phyloP scores from a whole-genome alignment of 2,329 filamentous ascomycete genomes.

The Penicillium sp. region DNA sequence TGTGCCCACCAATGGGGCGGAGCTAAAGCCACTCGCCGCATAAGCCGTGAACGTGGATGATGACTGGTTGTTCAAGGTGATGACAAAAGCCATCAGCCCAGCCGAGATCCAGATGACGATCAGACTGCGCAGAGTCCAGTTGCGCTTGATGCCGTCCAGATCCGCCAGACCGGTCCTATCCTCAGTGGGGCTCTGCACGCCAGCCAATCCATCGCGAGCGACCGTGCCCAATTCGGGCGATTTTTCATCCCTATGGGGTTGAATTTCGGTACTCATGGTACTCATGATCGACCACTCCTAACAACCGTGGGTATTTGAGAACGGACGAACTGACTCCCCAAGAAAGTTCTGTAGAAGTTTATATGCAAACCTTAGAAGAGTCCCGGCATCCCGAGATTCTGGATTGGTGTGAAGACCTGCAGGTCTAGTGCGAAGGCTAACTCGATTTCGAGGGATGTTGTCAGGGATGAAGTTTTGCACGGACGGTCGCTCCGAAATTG shows the following conservation, averaged over 20 bases:
- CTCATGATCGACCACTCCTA: neutral
- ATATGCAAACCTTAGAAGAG: neutral
- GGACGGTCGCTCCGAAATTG: neutral
- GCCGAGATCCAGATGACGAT: neutral
- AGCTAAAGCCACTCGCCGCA: neutral
- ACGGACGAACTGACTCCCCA: neutral
- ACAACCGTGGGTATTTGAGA: neutral
- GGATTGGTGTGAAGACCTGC: neutral
- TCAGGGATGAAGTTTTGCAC: neutral
- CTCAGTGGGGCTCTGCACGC: neutral
- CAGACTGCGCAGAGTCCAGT: neutral
- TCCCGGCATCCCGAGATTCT: neutral
- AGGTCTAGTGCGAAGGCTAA: neutral
- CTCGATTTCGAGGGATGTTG: neutral
- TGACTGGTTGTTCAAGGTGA: neutral
- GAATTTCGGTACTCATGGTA: neutral
- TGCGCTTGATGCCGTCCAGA: neutral
- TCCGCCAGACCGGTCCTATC: neutral
- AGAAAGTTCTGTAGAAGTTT: neutral
- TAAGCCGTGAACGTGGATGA: neutral
- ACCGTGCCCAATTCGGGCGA: neutral
- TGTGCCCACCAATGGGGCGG: neutral
- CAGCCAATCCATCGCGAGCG: neutral
- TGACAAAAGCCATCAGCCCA: neutral
- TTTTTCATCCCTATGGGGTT: neutral